These are phyloP conservation scores for Boletellus sp. DNA, from an alignment of 768 basidiomycete species.

Conservation along the genomic window DNA sequence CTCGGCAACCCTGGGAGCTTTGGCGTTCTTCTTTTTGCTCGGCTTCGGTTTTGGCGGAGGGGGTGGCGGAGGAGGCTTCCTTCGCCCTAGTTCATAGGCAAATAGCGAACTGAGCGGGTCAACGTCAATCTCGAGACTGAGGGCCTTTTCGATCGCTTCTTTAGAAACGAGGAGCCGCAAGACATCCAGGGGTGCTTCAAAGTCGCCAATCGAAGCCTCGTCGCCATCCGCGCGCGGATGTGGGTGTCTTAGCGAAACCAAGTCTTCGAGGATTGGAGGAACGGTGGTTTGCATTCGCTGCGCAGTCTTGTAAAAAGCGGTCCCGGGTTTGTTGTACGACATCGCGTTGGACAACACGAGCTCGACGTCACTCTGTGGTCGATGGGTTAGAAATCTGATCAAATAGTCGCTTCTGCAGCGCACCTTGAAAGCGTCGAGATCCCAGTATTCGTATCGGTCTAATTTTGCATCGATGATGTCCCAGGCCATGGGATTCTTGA, in stretches of 20 bases:
- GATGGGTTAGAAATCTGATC: neutral
- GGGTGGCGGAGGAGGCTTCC: conserved; percentile 59
- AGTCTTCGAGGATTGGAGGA: conserved; percentile 34
- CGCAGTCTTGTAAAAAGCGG: conserved; percentile 67
- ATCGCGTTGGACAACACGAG: conserved; percentile 86
- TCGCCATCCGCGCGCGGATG: conserved; percentile 10
- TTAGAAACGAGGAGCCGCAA: conserved; percentile 54
- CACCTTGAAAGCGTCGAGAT: conserved; percentile 71
- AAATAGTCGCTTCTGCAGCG: conserved; percentile 2
- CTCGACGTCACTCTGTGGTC: conserved; percentile 65
- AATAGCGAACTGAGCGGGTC: conserved; percentile 68
- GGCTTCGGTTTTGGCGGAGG: conserved; percentile 44
- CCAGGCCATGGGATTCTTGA: conserved; percentile 89
- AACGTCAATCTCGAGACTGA: conserved; percentile 51
- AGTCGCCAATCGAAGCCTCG: conserved; percentile 51
- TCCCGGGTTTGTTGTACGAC: conserved; percentile 78
- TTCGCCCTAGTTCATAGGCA: conserved; percentile 57
- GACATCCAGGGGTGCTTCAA: conserved; percentile 64
- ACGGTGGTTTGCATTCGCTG: conserved; percentile 50
- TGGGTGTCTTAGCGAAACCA: conserved; percentile 15
- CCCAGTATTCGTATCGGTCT: conserved; percentile 79
- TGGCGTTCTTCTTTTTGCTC: conserved; percentile 37
- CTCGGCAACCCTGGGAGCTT: conserved; percentile 18
- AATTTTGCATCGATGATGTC: conserved; percentile 75
- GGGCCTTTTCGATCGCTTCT: conserved; percentile 49